phyloP scores from a whole-genome alignment of 192 early-diverging fungal species.

The Coemansia sp. region DNA sequence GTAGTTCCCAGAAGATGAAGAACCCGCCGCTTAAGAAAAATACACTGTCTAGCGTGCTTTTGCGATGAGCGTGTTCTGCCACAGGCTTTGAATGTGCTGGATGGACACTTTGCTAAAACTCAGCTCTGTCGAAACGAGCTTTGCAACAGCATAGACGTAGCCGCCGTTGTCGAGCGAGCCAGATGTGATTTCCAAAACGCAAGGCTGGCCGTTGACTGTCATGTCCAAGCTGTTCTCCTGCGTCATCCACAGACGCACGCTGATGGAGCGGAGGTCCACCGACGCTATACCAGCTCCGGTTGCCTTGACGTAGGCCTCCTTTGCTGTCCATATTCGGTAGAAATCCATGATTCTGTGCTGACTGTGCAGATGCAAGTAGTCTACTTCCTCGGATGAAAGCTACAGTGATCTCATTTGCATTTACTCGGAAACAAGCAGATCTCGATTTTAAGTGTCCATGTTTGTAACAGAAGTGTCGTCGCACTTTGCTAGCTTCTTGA shows the following conservation, averaged over 20 bases:
- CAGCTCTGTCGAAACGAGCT: background rate
- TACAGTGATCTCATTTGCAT: conserved; percentile 6
- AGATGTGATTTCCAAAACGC: conserved; percentile 1
- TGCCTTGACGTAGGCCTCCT: conserved; percentile 51
- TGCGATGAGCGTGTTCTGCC: too few relatives aligned
- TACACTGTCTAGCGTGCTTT: too few relatives aligned
- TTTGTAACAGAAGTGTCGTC: too few relatives aligned
- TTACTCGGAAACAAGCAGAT: too few relatives aligned
- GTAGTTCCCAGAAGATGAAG: too few relatives aligned
- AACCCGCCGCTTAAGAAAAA: too few relatives aligned
- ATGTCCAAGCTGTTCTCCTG: background rate
- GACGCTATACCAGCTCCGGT: conserved; percentile 27
- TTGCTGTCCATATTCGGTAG: conserved; percentile 43
- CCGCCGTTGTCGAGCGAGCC: conserved; percentile 10
- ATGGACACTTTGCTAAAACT: background rate
- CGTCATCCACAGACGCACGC: conserved; percentile 5
- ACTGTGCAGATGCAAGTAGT: conserved; percentile 8
- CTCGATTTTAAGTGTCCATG: too few relatives aligned
- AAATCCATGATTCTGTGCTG: conserved; percentile 23
- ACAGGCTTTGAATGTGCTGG: background rate
- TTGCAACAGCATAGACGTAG: conserved; percentile 24
- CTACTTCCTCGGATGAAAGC: conserved; percentile 26
- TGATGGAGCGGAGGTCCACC: conserved; percentile 16
- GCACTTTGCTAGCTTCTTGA: too few relatives aligned
- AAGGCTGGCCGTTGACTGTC: background rate